These are phyloP conservation scores for Basidioascus undulatus DNA, from an alignment of 768 basidiomycete species.

Conservation along the genomic window DNA sequence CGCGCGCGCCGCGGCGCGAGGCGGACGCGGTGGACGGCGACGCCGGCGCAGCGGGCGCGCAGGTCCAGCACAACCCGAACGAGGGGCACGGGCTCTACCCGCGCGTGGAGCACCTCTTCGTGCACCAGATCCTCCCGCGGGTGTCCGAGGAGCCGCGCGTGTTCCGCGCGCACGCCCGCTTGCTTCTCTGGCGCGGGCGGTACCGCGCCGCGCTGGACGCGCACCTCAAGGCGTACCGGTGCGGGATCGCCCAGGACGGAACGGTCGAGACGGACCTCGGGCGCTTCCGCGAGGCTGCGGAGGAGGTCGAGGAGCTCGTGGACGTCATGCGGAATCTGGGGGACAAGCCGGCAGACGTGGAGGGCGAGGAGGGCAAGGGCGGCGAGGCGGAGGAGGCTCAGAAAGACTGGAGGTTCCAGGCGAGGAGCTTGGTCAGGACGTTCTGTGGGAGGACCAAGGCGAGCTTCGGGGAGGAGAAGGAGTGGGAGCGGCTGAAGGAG, in stretches of 20 bases:
- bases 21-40: constrained; percentile 1
- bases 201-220: constrained; percentile 62
- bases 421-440: constrained; percentile 58
- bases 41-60: constrained; percentile 14
- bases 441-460: constrained; percentile 70
- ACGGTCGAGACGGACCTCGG: constrained; percentile 40
- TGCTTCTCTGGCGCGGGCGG: constrained; percentile 44
- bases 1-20: constrained; percentile 22
- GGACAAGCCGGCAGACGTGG: constrained; percentile 28
- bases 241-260: constrained; percentile 28
- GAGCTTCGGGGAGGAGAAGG: constrained; percentile 62
- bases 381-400: constrained; percentile 5
- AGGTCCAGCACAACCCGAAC: constrained; percentile 25
- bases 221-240: constrained; percentile 63
- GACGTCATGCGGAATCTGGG: constrained; percentile 66
- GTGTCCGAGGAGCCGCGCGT: constrained; percentile 45
- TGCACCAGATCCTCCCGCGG: constrained; percentile 53
- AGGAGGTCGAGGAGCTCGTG: constrained; percentile 60
- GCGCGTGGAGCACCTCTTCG: constrained; percentile 48
- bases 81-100: constrained; percentile 41
- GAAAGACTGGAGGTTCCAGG: constrained; percentile 56
- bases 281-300: constrained; percentile 49
- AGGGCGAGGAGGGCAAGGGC: constrained; percentile 10
- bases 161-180: constrained; percentile 59
- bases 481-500: constrained; percentile 44